These are phyloP conservation scores for Triticum dicoccoides DNA, from an alignment of 176 grass and related monocot genomes.

Conservation along the genomic window DNA sequence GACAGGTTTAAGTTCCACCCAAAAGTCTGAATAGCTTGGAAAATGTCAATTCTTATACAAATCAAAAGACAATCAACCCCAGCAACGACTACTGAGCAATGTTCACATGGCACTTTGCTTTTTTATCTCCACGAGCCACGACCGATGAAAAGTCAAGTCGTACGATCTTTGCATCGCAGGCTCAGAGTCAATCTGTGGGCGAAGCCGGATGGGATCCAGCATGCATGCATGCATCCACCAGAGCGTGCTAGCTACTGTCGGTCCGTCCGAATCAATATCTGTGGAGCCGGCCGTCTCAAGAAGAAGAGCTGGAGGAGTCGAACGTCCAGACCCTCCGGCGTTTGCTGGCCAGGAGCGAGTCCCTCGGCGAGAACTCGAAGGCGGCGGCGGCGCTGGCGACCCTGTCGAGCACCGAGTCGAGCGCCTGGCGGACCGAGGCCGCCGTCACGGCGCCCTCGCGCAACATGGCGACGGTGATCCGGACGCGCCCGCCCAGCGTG, in stretches of 20 bases:
- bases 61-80: background rate
- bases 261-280: background rate
- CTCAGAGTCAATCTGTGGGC: background rate
- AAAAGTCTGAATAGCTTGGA: background rate
- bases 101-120: background rate
- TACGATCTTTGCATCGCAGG: background rate
- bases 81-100: background rate
- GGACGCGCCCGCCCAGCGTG: conserved; percentile 69
- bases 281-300: background rate
- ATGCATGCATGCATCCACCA: background rate
- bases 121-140: background rate
- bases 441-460: conserved; percentile 23
- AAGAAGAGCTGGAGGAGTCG: conserved; percentile 78
- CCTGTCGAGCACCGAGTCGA: conserved; percentile 56
- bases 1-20: background rate
- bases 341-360: conserved; percentile 52
- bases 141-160: background rate
- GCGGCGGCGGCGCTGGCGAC: conserved; percentile 44
- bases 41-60: background rate
- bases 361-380: conserved; percentile 52
- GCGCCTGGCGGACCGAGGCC: conserved; percentile 50
- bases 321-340: conserved; percentile 52
- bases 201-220: background rate
- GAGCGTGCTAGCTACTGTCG: background rate
- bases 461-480: conserved; percentile 43